These are phyloP conservation scores for Fusarium tupiense DNA, from an alignment of 2,329 filamentous ascomycete genomes.

Conservation along the genomic window DNA sequence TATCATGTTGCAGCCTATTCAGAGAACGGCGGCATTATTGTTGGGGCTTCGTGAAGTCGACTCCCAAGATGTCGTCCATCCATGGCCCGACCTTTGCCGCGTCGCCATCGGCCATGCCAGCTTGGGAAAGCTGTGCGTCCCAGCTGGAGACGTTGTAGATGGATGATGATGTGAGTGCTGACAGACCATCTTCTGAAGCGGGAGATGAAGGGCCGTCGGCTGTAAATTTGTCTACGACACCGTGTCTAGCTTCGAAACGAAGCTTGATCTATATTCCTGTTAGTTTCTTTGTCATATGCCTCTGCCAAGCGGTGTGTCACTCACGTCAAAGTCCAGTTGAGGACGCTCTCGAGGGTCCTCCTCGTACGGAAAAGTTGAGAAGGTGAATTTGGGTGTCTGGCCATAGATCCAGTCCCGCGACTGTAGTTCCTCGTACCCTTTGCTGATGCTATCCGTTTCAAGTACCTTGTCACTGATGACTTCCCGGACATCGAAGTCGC, in stretches of 20 bases:
- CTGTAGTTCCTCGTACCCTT: conserved; percentile 52
- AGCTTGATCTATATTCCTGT: conserved; percentile 44
- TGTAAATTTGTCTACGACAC: conserved; percentile 47
- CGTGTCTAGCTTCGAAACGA: conserved; percentile 51
- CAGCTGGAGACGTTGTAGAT: conserved; percentile 44
- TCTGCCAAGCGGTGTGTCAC: conserved; percentile 9
- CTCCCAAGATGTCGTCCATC: conserved; percentile 47
- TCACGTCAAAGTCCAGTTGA: conserved; percentile 57
- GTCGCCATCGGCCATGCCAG: conserved; percentile 39
- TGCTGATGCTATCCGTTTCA: conserved; percentile 59
- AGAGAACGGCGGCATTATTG: conserved; percentile 18
- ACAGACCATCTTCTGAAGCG: conserved; percentile 13
- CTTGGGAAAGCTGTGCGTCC: conserved; percentile 34
- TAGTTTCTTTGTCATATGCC: background rate
- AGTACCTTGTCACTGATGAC: conserved; percentile 62
- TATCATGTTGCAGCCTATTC: conserved; percentile 28
- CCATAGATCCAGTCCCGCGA: conserved; percentile 80
- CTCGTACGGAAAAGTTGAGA: conserved; percentile 69
- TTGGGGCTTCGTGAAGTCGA: conserved; percentile 41
- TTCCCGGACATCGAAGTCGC: conserved; percentile 47
- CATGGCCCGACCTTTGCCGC: conserved; percentile 42
- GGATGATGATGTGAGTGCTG: conserved; percentile 20
- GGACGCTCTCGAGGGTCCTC: conserved; percentile 67
- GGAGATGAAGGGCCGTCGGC: conserved; percentile 37
- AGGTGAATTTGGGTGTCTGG: conserved; percentile 86